A percentile compares a stretch with the other conserved stretches of the same genome.
Conservation (phyloP, 257 asterid genomes). For the Plectranthus barbatus region DNA sequence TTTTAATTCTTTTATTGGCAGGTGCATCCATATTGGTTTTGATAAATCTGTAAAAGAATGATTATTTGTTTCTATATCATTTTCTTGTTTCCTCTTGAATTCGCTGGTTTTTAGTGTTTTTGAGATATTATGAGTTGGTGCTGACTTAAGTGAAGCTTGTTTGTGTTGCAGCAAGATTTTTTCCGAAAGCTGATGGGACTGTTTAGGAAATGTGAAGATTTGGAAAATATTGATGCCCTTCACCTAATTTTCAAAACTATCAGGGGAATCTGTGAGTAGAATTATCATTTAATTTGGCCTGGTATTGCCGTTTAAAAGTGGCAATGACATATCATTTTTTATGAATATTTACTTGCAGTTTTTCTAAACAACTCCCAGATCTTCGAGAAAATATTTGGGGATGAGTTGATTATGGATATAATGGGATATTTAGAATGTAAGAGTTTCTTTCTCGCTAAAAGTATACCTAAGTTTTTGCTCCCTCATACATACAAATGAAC, state of each 20-base stretch:
- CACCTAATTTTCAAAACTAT: constrained; percentile 75
- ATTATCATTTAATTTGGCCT: constrained; percentile 6
- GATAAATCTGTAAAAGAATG: not conserved
- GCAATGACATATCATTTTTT: not conserved
- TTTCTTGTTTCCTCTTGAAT: not conserved
- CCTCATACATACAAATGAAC: not conserved
- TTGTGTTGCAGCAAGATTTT: constrained; percentile 65
- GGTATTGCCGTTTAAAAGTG: not conserved
- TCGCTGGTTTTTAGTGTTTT: not conserved
- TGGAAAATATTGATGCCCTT: constrained; percentile 76
- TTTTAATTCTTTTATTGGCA: not conserved
- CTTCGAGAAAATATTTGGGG: constrained; percentile 87
- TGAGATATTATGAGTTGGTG: constrained; percentile 3
- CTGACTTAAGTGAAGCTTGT: constrained; percentile 20
- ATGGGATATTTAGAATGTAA: constrained; percentile 96
- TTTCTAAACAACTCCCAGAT: constrained; percentile 71
- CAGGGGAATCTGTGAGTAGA: constrained; percentile 73
- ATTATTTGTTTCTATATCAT: not conserved
- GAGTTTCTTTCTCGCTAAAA: constrained; percentile 18
- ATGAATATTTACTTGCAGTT: constrained; percentile 52
- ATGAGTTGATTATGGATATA: constrained; percentile 83
- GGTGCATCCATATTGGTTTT: not conserved
- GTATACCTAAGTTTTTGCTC: not conserved
- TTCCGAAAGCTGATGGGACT: constrained; percentile 72
- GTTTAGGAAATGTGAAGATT: constrained; percentile 72